phyloP scores from a whole-genome alignment of 106 monocot genomes.

The Dactylorhiza incarnata region DNA sequence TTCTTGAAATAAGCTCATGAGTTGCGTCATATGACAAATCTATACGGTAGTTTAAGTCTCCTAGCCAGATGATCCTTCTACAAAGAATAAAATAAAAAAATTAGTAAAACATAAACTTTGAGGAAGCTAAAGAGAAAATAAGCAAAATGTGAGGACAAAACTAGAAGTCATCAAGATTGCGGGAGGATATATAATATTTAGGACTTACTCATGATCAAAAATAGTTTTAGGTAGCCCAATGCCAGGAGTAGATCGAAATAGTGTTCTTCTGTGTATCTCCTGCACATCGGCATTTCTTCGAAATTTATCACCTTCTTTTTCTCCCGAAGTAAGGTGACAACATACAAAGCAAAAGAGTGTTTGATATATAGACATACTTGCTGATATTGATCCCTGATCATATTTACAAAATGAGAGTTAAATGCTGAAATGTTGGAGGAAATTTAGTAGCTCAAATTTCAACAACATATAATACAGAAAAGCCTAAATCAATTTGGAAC shows the following conservation, averaged over 20 bases:
- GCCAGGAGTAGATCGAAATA: conserved; percentile 26
- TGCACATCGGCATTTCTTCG: conserved; percentile 77
- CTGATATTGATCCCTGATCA: conserved; percentile 78
- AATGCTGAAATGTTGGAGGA: neutral
- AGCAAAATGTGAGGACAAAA: neutral
- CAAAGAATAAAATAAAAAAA: conserved; percentile 1
- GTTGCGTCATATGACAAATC: conserved; percentile 67
- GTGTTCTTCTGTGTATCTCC: conserved; percentile 76
- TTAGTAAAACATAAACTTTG: neutral
- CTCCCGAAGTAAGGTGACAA: conserved; percentile 71
- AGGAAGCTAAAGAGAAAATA: neutral
- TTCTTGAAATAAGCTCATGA: conserved; percentile 51
- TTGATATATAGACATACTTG: conserved; percentile 93
- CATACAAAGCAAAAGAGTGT: conserved; percentile 86
- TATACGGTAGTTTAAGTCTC: conserved; percentile 92
- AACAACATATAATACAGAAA: neutral
- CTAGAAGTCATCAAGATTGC: neutral
- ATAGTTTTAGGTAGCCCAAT: conserved; percentile 54
- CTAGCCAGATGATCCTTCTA: conserved; percentile 93
- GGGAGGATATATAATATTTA: neutral
- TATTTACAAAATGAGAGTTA: conserved; percentile 10
- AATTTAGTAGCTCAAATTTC: neutral
- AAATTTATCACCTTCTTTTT: conserved; percentile 59
- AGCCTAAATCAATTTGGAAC: neutral
- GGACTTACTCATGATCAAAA: conserved; percentile 80